Conservation (phyloP, 352 stramenopile genomes). For the Stramenopiles sp. region DNA sequence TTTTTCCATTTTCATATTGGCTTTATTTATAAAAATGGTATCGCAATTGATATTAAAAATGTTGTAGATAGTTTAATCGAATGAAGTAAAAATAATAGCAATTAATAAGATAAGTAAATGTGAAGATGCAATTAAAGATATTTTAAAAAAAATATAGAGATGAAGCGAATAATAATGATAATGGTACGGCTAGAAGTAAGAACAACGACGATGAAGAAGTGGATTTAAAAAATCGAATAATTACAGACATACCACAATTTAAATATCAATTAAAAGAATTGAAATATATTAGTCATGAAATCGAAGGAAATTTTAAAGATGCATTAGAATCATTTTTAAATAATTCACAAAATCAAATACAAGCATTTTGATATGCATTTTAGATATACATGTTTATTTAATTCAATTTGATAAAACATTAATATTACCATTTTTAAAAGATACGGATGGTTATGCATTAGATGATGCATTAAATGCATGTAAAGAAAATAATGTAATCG, state of each 20-base stretch:
- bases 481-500: slow-evolving; percentile 8
- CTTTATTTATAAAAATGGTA: slow-evolving; percentile 8
- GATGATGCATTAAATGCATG: slow-evolving; percentile 6
- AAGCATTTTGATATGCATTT: slow-evolving; percentile 5
- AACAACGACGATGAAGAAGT: background rate
- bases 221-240: background rate
- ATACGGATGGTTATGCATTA: slow-evolving; percentile 6
- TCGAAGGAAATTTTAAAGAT: slow-evolving; percentile 7
- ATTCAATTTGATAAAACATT: slow-evolving; percentile 8
- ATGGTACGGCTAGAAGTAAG: slow-evolving; percentile 5
- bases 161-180: slow-evolving; percentile 6
- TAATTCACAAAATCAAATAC: slow-evolving; percentile 8
- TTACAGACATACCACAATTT: slow-evolving; percentile 5
- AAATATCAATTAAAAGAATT: slow-evolving; percentile 8
- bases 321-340: slow-evolving; percentile 6
- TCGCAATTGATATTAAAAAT: slow-evolving; percentile 6
- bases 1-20: slow-evolving; percentile 7
- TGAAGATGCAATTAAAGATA: slow-evolving; percentile 7
- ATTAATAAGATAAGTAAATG: slow-evolving; percentile 8
- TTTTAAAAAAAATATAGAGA: slow-evolving; percentile 7
- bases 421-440: slow-evolving; percentile 7
- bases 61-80: slow-evolving; percentile 7
- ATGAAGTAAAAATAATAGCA: slow-evolving; percentile 7
- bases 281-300: slow-evolving; percentile 6
- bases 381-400: slow-evolving; percentile 7